Percentiles rank a stretch among this genome's conserved stretches.
phyloP scores from a whole-genome alignment of 345 rosid genomes.

The Populus alba region DNA sequence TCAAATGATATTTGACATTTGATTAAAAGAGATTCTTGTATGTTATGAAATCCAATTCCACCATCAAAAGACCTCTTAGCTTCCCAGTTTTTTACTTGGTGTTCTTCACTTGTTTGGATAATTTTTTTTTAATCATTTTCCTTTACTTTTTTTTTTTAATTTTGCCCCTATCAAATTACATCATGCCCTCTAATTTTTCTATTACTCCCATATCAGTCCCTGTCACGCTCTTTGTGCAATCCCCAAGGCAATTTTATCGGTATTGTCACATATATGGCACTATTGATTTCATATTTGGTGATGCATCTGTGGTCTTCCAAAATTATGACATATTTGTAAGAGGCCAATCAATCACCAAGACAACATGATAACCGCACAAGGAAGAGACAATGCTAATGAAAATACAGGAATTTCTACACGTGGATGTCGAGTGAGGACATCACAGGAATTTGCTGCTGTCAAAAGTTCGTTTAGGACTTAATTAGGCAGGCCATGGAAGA shows the following conservation, averaged over 20 bases:
- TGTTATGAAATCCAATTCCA: too few relatives aligned
- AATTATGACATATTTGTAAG: not conserved
- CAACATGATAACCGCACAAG: not conserved
- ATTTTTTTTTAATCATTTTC: too few relatives aligned
- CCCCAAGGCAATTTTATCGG: not conserved
- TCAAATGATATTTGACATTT: too few relatives aligned
- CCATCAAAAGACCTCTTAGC: too few relatives aligned
- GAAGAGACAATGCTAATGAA: not conserved
- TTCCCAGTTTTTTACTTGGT: too few relatives aligned
- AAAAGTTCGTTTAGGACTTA: not conserved
- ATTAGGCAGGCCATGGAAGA: constrained; percentile 1
- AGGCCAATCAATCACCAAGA: not conserved
- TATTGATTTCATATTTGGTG: not conserved
- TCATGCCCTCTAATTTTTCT: too few relatives aligned
- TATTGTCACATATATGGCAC: not conserved
- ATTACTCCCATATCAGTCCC: too few relatives aligned
- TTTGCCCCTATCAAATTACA: too few relatives aligned
- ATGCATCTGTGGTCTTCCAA: not conserved
- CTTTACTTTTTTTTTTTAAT: too few relatives aligned
- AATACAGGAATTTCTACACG: not conserved
- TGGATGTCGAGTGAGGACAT: not conserved
- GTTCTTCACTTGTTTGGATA: too few relatives aligned
- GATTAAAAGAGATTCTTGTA: too few relatives aligned
- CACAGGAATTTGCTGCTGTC: not conserved
- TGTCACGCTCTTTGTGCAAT: not conserved